A percentile compares a stretch with the other conserved stretches of the same genome.
Evolutionary conservation across 2,329 filamentous ascomycete genomes (phyloP).

Genomic region (Metarhizium anisopliae): DNA sequence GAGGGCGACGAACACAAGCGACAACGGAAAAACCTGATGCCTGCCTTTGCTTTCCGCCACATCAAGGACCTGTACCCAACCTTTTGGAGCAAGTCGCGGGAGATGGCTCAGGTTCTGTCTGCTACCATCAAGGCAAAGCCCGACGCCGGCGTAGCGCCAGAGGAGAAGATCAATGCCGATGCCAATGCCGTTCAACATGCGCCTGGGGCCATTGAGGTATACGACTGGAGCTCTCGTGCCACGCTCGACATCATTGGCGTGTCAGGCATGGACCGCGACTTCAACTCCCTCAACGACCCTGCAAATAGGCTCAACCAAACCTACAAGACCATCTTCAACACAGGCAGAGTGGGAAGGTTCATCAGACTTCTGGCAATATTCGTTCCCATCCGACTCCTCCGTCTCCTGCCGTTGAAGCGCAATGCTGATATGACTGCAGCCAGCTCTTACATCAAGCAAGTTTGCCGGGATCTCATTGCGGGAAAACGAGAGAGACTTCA

Average conservation of each 20-base stretch:
- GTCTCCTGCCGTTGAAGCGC: not conserved
- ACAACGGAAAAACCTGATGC: not conserved
- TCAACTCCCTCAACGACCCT: slow-evolving; percentile 31
- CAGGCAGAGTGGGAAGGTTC: not conserved
- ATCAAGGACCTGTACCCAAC: not conserved
- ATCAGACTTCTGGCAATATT: not conserved
- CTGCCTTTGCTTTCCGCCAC: not conserved
- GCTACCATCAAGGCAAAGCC: slow-evolving; percentile 30
- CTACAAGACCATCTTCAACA: slow-evolving; percentile 19
- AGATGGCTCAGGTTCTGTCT: slow-evolving; percentile 32
- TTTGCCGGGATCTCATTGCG: not conserved
- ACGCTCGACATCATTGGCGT: slow-evolving; percentile 53
- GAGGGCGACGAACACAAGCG: not conserved
- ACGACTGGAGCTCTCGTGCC: not conserved
- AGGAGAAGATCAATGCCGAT: slow-evolving; percentile 27
- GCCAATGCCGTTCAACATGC: slow-evolving; percentile 25
- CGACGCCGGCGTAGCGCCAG: slow-evolving; percentile 23
- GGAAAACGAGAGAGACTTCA: not conserved
- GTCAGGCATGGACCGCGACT: slow-evolving; percentile 47
- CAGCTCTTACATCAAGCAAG: not conserved
- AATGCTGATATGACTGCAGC: not conserved
- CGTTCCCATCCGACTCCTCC: not conserved
- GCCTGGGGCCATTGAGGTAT: slow-evolving; percentile 40
- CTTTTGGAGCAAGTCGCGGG: slow-evolving; percentile 19
- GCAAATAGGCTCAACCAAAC: slow-evolving; percentile 33